Conservation (phyloP, 805 yeast genomes). For the Saturnispora saitoi region DNA sequence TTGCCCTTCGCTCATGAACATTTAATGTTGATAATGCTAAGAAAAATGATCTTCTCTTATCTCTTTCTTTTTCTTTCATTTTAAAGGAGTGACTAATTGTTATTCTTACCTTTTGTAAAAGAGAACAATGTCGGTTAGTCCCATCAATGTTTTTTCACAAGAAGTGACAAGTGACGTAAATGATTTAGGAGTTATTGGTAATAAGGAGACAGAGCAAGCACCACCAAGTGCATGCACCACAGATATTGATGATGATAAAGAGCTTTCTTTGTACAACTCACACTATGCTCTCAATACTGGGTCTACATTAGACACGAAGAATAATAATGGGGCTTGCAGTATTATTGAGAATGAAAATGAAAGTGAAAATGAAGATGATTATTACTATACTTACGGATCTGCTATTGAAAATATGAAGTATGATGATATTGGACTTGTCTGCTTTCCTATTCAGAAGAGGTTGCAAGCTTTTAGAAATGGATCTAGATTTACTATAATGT, state of each 20-base stretch:
- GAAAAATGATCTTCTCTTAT: too few relatives aligned
- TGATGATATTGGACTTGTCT: constrained; percentile 23
- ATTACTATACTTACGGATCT: constrained; percentile 24
- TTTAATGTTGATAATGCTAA: background rate
- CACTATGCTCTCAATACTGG: background rate
- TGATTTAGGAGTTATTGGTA: background rate
- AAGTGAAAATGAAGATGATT: constrained; percentile 11
- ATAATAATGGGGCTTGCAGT: background rate
- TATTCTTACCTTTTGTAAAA: background rate
- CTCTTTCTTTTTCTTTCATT: background rate
- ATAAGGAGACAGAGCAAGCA: background rate
- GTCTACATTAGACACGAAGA: background rate
- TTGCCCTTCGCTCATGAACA: background rate
- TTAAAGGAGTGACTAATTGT: background rate
- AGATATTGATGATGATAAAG: background rate
- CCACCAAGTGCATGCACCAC: background rate
- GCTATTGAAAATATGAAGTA: constrained; percentile 20
- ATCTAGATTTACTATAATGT: constrained; percentile 69
- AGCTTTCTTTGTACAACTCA: background rate
- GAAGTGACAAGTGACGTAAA: constrained; percentile 2
- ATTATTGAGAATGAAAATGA: constrained; percentile 12
- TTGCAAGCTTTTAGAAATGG: constrained; percentile 43
- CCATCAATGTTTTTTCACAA: constrained; percentile 4
- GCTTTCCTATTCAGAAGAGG: constrained; percentile 26
- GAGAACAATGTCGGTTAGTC: background rate